A percentile compares a stretch with the other conserved stretches of the same genome.
Conservation (phyloP, 108 stramenopile genomes). For the Chaetoceros tenuissimus region DNA sequence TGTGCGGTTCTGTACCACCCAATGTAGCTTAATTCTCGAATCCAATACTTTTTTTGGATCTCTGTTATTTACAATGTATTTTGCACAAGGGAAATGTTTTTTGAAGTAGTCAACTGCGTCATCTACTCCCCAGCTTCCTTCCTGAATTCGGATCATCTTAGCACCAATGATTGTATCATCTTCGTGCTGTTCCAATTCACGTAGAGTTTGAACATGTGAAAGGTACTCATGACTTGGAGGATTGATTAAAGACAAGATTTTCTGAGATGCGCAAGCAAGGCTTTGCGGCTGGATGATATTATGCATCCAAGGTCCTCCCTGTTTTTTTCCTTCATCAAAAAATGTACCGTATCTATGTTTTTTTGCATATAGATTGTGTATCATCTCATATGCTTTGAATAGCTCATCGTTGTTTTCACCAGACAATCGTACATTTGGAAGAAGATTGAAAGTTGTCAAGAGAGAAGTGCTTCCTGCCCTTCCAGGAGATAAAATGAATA, state of each 20-base stretch:
- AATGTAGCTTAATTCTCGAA: background rate
- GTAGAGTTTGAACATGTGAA: background rate
- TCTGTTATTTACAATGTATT: slow-evolving; percentile 8
- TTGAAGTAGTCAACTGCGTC: slow-evolving; percentile 8
- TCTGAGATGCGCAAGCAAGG: slow-evolving; percentile 4
- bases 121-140: background rate
- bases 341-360: background rate
- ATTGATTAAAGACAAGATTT: slow-evolving; percentile 1
- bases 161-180: slow-evolving; percentile 2
- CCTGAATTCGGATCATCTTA: slow-evolving; percentile 6
- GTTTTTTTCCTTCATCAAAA: background rate
- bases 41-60: background rate
- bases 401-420: slow-evolving; percentile 2
- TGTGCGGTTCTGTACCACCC: background rate
- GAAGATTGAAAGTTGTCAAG: slow-evolving; percentile 4
- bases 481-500: slow-evolving; percentile 6
- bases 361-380: background rate
- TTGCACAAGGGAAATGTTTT: slow-evolving; percentile 9
- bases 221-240: slow-evolving; percentile 7
- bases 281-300: background rate
- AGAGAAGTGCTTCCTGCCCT: slow-evolving; percentile 8
- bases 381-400: background rate
- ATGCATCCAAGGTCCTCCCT: background rate
- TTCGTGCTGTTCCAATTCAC: slow-evolving; percentile 3
- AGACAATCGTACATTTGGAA: slow-evolving; percentile 2